phyloP scores from a whole-genome alignment of 2,329 filamentous ascomycete species.

The Amphichorda felina region DNA sequence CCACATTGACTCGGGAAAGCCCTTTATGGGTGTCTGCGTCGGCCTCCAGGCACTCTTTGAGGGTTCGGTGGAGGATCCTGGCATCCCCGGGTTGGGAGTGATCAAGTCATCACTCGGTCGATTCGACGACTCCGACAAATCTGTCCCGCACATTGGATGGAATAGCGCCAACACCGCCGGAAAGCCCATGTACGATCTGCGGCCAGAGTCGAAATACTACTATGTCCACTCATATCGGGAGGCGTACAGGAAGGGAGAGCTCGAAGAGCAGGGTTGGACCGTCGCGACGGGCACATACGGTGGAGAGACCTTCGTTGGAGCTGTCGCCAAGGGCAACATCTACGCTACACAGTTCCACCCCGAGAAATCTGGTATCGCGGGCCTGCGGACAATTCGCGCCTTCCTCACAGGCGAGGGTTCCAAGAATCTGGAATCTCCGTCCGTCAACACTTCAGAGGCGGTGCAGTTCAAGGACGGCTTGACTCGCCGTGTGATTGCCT shows the following conservation, averaged over 20 bases:
- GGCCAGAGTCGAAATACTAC: constrained; percentile 86
- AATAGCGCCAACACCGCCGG: constrained; percentile 67
- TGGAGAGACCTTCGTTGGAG: constrained; percentile 80
- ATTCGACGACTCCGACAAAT: constrained; percentile 69
- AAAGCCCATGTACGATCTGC: constrained; percentile 60
- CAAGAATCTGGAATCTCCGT: constrained; percentile 27
- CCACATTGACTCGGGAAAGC: constrained; percentile 84
- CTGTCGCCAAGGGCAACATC: constrained; percentile 73
- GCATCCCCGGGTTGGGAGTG: constrained; percentile 62
- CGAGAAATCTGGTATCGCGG: constrained; percentile 89
- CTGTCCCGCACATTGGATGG: constrained; percentile 99
- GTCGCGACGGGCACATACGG: constrained; percentile 89
- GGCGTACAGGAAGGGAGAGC: constrained; percentile 58
- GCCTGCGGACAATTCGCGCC: constrained; percentile 69
- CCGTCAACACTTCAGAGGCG: constrained; percentile 7
- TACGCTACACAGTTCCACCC: constrained; percentile 95
- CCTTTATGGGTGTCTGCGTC: constrained; percentile 96
- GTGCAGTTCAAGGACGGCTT: constrained; percentile 48
- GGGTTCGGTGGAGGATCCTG: constrained; percentile 67
- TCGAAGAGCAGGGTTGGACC: constrained; percentile 77
- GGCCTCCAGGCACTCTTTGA: constrained; percentile 85
- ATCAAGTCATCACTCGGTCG: constrained; percentile 60
- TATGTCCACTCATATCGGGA: constrained; percentile 94
- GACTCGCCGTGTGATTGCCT: constrained; percentile 89
- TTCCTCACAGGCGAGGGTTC: constrained; percentile 67